These are phyloP conservation scores for Phoenix roebelenii DNA, from an alignment of 176 grass and related monocot genomes.

Conservation along the genomic window DNA sequence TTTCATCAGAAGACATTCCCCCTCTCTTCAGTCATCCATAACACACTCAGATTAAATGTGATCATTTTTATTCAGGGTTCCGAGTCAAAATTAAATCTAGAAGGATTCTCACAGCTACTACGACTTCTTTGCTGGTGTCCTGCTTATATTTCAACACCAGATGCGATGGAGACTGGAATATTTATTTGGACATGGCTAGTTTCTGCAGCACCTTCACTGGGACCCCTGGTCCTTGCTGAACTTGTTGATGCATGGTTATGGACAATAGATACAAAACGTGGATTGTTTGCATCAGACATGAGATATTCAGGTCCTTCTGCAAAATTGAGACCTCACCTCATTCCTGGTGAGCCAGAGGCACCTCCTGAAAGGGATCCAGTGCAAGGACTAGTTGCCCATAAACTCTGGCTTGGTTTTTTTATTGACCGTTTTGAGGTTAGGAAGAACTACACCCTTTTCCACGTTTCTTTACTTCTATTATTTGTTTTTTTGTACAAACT, in stretches of 20 bases:
- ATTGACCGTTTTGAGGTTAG: constrained; percentile 98
- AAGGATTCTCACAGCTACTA: constrained; percentile 95
- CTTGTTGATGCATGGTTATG: constrained; percentile 99
- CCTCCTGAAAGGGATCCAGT: constrained; percentile 83
- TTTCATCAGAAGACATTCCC: too few species aligned
- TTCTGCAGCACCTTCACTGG: constrained; percentile 82
- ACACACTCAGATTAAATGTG: too few species aligned
- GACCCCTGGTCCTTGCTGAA: constrained; percentile 83
- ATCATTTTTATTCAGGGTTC: constrained; percentile 37
- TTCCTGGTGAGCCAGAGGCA: constrained; percentile 85
- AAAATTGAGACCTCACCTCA: constrained; percentile 93
- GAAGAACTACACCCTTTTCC: constrained; percentile 19
- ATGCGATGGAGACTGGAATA: constrained; percentile 96
- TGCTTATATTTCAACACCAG: constrained; percentile 95
- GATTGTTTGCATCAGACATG: constrained; percentile 96
- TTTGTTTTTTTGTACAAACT: not conserved
- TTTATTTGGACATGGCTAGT: constrained; percentile 99
- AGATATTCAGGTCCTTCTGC: constrained; percentile 86
- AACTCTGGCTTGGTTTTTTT: constrained; percentile 96
- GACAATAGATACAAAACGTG: constrained; percentile 98
- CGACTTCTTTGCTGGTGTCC: constrained; percentile 97
- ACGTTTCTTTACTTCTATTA: constrained; percentile 13
- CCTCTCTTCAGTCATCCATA: too few species aligned
- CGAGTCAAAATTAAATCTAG: constrained; percentile 62
- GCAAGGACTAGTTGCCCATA: constrained; percentile 90